These are phyloP conservation scores for Leccinum subspadiceum DNA, from an alignment of 1,284 basidiomycete species.

Conservation along the genomic window DNA sequence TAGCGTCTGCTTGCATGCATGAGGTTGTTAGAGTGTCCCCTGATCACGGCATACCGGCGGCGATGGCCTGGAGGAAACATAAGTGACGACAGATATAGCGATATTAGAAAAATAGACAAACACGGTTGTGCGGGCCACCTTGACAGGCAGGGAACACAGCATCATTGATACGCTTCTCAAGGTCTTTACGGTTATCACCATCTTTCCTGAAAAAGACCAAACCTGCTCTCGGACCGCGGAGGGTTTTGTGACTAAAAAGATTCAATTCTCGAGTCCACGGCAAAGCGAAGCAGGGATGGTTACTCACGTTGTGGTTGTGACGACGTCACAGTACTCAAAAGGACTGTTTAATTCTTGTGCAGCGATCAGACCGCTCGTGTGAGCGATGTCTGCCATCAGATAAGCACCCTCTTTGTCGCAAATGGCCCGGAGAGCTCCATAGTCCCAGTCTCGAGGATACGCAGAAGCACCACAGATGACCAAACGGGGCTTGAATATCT, in stretches of 20 bases:
- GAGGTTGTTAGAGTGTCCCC: not conserved
- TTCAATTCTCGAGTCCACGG: not conserved
- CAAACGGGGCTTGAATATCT: constrained; percentile 95
- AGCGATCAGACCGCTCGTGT: constrained; percentile 95
- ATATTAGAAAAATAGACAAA: constrained; percentile 36
- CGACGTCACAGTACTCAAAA: constrained; percentile 97
- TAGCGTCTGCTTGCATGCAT: not conserved
- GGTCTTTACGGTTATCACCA: constrained; percentile 72
- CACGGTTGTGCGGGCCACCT: constrained; percentile 99
- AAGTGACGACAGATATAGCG: not conserved
- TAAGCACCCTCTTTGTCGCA: constrained; percentile 90
- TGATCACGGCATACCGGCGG: constrained; percentile 49
- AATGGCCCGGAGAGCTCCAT: constrained; percentile 77
- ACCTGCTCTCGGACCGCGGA: constrained; percentile 97
- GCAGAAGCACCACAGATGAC: constrained; percentile 98
- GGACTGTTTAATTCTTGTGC: constrained; percentile 91
- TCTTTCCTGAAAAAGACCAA: constrained; percentile 99
- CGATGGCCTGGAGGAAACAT: constrained; percentile 71
- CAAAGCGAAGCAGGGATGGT: not conserved
- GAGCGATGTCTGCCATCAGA: constrained; percentile 96
- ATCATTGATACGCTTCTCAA: constrained; percentile 96
- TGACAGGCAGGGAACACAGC: constrained; percentile 99
- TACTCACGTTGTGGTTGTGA: constrained; percentile 88
- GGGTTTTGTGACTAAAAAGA: constrained; percentile 85
- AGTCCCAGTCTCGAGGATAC: constrained; percentile 99